Base-by-base conservation (phyloP, 805 yeast genomes). In the Yarrowia divulgata region DNA sequence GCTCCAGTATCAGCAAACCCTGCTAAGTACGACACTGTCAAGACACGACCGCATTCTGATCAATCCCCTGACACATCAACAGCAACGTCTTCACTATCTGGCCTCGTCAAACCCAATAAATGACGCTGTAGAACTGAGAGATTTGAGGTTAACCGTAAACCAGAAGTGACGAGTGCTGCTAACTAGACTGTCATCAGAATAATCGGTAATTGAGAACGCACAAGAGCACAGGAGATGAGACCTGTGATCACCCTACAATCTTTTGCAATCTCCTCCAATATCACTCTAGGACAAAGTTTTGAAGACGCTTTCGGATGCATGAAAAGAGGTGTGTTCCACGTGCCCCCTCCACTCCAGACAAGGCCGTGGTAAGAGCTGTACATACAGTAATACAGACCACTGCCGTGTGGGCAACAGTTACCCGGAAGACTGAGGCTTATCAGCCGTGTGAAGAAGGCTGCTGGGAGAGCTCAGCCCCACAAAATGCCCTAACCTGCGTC, bases 381-480 rank as follows among this genome's bases (percentile, higher is more conserved):
- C 23, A 9, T 14, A 48, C 29, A 23, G 39, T 49, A 49, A 49
- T 50, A 54, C 60, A 54, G 60, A 39, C 35, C 29, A 4, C 29
- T 23, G 29, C 29, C 19, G 60, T 23, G 34, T 14, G 45, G 29
- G 29, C 29, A 23, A 8, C 43, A 12, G 60, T 54, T 54, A 54
- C 60, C 60, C 60, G 60, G 60, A 9, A 13, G 60, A 14, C 23
- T 8, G 29, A 18, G 19, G 34, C 45, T 54, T 54, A 54, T 54
- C 60, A 54, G 60, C 60, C 60, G 60, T 54, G 23, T 54, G 45
- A 23, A 19, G 45, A 23, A 23, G 29, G 29, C 29, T 23, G 29
- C 32, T 43, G 48, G 18, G 23, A n/a, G 10, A 18, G 43, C 58
- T 54, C 58, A 54, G 58, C 58, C 58, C 58, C 58, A 54, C 58